phyloP scores from a whole-genome alignment of 2,329 filamentous ascomycete genomes.

The Hypoxylon sp. region DNA sequence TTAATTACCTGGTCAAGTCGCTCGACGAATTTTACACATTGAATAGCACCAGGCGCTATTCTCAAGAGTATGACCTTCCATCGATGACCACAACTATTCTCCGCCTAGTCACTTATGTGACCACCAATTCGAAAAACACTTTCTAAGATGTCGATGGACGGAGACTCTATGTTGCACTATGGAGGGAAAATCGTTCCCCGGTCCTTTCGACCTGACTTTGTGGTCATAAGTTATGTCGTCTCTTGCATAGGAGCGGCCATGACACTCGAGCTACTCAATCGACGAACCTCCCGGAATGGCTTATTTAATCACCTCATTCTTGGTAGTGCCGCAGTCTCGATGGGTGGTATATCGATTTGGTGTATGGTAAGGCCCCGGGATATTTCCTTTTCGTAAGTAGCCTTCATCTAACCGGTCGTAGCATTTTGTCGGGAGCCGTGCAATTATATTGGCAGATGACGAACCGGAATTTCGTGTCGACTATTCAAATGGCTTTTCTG shows the following conservation, averaged over 20 bases:
- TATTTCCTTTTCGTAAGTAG: background rate
- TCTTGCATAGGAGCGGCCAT: conserved; percentile 80
- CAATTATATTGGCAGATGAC: conserved; percentile 74
- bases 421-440: conserved; percentile 86
- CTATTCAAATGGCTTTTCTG: conserved; percentile 77
- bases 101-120: conserved; percentile 10
- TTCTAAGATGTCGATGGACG: conserved; percentile 40
- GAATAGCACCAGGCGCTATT: background rate
- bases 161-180: conserved; percentile 52
- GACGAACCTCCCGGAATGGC: conserved; percentile 74
- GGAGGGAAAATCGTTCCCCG: conserved; percentile 57
- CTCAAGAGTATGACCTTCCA: background rate
- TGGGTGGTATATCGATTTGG: conserved; percentile 80
- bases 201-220: conserved; percentile 66
- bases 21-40: conserved; percentile 1
- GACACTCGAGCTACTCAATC: conserved; percentile 82
- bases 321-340: conserved; percentile 69
- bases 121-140: conserved; percentile 1
- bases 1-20: background rate
- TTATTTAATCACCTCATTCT: conserved; percentile 74
- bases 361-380: conserved; percentile 62
- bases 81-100: conserved; percentile 15
- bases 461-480: conserved; percentile 71
- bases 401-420: conserved; percentile 57
- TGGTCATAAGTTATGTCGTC: conserved; percentile 77